Conservation (phyloP, 2,329 filamentous ascomycete genomes). For the Neodidymelliopsis sp. region DNA sequence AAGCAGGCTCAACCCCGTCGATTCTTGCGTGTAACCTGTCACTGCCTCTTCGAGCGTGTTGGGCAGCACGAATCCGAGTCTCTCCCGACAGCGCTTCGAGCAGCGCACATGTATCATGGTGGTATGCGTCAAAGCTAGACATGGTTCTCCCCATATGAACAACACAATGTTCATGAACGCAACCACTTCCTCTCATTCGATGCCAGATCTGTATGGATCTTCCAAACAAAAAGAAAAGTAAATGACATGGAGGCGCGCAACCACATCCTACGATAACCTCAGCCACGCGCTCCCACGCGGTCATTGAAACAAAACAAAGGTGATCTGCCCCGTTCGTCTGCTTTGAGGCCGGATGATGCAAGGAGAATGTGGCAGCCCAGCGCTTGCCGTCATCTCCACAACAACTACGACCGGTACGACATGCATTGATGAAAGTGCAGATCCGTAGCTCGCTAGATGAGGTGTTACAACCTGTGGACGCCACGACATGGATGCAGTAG, state of each 20-base stretch:
- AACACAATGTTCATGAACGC: too few relatives aligned
- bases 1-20: slow-evolving; percentile 24
- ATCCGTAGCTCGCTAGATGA: slow-evolving; percentile 13
- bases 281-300: too few relatives aligned
- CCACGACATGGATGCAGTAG: slow-evolving; percentile 1
- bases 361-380: slow-evolving; percentile 2
- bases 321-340: too few relatives aligned
- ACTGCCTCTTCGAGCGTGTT: slow-evolving; percentile 15
- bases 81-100: slow-evolving; percentile 11
- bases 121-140: slow-evolving; percentile 6
- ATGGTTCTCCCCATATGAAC: background rate
- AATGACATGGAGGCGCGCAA: too few relatives aligned
- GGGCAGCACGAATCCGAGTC: slow-evolving; percentile 3
- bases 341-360: too few relatives aligned
- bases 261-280: background rate
- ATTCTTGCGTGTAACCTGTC: slow-evolving; percentile 31
- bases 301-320: slow-evolving; percentile 3
- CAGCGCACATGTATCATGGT: slow-evolving; percentile 10
- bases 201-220: too few relatives aligned
- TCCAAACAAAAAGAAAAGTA: too few relatives aligned
- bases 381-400: slow-evolving; percentile 10
- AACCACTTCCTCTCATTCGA: too few relatives aligned
- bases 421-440: slow-evolving; percentile 7
- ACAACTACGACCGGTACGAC: slow-evolving; percentile 1
- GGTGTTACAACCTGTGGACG: slow-evolving; percentile 3